phyloP scores from a whole-genome alignment of 176 grass and related monocot species.

The Rhipidocladum racemiflorum region DNA sequence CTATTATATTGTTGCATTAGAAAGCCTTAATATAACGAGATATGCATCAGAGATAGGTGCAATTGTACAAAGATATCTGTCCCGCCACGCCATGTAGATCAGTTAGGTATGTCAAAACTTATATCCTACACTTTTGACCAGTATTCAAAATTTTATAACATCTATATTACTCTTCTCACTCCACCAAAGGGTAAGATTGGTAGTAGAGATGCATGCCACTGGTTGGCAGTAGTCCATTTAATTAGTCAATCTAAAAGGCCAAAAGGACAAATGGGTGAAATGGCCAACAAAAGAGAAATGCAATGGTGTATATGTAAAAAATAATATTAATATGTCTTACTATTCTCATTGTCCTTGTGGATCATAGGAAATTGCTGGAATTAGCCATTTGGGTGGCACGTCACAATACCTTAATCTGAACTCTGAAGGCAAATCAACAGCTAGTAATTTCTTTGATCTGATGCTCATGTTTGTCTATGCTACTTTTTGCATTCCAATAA shows the following conservation, averaged over 20 bases:
- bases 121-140: slow-evolving; percentile 31
- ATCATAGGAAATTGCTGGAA: neutral
- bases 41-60: slow-evolving; percentile 26
- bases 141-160: slow-evolving; percentile 23
- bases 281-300: neutral
- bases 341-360: neutral
- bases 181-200: neutral
- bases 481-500: slow-evolving; percentile 15
- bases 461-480: neutral
- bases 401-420: neutral
- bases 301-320: neutral
- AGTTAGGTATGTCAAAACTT: slow-evolving; percentile 29
- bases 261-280: slow-evolving; percentile 17
- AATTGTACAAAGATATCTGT: neutral
- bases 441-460: neutral
- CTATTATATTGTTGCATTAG: neutral
- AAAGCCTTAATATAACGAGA: neutral
- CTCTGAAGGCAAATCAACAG: slow-evolving; percentile 13
- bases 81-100: slow-evolving; percentile 11
- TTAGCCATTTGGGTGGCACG: neutral
- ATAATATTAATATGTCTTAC: neutral
- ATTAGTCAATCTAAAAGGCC: slow-evolving; percentile 24
- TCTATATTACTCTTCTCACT: slow-evolving; percentile 11
- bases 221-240: slow-evolving; percentile 17
- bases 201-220: slow-evolving; percentile 11